Conservation (phyloP, 768 basidiomycete genomes). For the Jaapia argillacea region DNA sequence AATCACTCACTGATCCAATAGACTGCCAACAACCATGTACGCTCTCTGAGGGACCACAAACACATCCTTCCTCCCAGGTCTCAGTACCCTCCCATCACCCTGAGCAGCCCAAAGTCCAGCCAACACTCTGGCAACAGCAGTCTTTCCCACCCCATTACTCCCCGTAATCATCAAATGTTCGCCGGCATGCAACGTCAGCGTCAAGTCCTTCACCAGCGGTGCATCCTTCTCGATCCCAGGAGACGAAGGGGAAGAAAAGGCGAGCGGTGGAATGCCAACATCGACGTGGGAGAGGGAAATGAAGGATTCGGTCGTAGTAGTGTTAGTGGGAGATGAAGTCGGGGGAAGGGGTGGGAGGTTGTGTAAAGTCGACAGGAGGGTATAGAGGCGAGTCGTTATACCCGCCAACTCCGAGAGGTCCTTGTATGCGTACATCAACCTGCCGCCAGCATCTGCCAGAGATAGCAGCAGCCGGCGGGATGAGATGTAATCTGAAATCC, state of each 20-base stretch:
- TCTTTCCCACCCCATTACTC: conserved; percentile 89
- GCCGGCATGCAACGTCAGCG: conserved; percentile 49
- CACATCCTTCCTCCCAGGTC: conserved; percentile 27
- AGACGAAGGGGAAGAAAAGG: conserved; percentile 6
- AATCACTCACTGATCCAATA: conserved; percentile 66
- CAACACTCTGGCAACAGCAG: conserved; percentile 77
- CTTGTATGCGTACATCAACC: conserved; percentile 95
- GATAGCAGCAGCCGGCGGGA: conserved; percentile 86
- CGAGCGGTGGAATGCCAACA: conserved; percentile 44
- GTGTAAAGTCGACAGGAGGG: conserved; percentile 78
- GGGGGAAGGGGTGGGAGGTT: conserved; percentile 47
- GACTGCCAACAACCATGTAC: conserved; percentile 82
- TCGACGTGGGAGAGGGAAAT: conserved; percentile 63
- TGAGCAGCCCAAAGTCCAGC: conserved; percentile 81
- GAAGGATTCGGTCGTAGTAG: too few relatives aligned
- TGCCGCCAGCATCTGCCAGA: conserved; percentile 92
- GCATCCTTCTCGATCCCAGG: conserved; percentile 11
- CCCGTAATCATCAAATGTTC: conserved; percentile 94
- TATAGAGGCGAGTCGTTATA: conserved; percentile 83
- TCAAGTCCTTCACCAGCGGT: conserved; percentile 64
- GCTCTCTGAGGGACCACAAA: conserved; percentile 88
- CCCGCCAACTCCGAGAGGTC: conserved; percentile 94
- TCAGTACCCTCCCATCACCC: conserved; percentile 19
- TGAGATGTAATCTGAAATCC: conserved; percentile 69
- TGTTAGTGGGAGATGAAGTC: conserved; percentile 24